Percentiles rank a stretch among this genome's conserved stretches.
Conservation (phyloP, 2,329 filamentous ascomycete species). For the Aspergillus floridensis region DNA sequence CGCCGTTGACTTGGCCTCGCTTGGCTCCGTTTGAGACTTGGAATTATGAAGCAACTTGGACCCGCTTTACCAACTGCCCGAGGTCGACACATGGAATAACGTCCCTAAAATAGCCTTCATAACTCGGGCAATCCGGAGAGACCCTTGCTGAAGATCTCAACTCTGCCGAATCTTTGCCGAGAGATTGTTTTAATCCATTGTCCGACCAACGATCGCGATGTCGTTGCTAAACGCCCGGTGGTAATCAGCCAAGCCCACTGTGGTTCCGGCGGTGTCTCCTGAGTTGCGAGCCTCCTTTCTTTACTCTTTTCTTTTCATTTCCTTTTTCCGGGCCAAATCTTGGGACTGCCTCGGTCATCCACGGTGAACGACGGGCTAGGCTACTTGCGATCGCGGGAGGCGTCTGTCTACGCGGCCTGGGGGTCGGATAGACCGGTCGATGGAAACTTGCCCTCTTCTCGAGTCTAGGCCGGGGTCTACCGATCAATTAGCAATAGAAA, state of each 20-base stretch:
- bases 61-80: background rate
- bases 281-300: too few species aligned
- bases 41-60: background rate
- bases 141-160: background rate
- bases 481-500: background rate
- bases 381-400: background rate
- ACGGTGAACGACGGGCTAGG: background rate
- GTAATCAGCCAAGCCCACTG: background rate
- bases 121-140: background rate
- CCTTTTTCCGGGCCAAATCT: background rate
- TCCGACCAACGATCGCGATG: background rate
- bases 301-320: background rate
- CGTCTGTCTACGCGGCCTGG: constrained; percentile 4
- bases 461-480: background rate
- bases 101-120: background rate
- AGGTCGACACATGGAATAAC: background rate
- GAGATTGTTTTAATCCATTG: background rate
- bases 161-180: background rate
- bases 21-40: constrained; percentile 5
- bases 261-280: too few species aligned
- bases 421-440: background rate
- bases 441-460: background rate
- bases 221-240: background rate
- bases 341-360: background rate
- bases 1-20: constrained; percentile 3